These are phyloP conservation scores for Pulveroboletus sp. DNA, from an alignment of 768 basidiomycete species.

Conservation along the genomic window DNA sequence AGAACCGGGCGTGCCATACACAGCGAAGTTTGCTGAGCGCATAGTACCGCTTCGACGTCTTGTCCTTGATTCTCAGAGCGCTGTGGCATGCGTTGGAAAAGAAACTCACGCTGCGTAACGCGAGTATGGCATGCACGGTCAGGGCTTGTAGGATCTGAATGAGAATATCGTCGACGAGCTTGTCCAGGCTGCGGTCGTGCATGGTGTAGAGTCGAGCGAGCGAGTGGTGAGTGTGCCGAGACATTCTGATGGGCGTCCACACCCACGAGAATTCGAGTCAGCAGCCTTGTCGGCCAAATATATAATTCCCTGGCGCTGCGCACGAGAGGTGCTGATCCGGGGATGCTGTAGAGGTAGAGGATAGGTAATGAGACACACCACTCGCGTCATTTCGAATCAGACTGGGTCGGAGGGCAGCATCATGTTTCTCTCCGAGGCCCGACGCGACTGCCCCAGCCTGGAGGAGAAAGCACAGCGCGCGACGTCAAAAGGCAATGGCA, in stretches of 20 bases:
- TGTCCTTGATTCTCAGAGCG: not conserved
- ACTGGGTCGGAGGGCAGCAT: not conserved
- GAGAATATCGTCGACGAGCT: slow-evolving; percentile 27
- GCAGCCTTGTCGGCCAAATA: slow-evolving; percentile 1
- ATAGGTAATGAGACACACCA: not conserved
- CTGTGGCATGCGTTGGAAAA: not conserved
- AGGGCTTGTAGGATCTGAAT: slow-evolving; percentile 16
- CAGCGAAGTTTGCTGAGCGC: slow-evolving; percentile 23
- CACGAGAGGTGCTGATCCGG: not conserved
- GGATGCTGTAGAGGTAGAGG: not conserved
- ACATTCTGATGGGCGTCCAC: not conserved
- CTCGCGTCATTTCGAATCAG: not conserved
- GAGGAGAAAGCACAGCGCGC: too few relatives aligned
- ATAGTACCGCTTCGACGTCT: slow-evolving; percentile 31
- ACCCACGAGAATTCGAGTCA: not conserved
- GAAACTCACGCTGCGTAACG: slow-evolving; percentile 23
- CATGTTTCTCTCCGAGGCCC: not conserved
- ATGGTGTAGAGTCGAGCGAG: not conserved
- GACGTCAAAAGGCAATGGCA: too few relatives aligned
- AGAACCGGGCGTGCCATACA: slow-evolving; percentile 23
- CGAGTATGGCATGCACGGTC: slow-evolving; percentile 17
- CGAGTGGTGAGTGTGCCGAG: not conserved
- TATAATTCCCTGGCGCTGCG: not conserved
- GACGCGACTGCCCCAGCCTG: not conserved
- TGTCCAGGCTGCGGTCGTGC: slow-evolving; percentile 16